These are phyloP conservation scores for Colletotrichum sp. DNA, from an alignment of 2,329 filamentous ascomycete genomes.

Conservation along the genomic window DNA sequence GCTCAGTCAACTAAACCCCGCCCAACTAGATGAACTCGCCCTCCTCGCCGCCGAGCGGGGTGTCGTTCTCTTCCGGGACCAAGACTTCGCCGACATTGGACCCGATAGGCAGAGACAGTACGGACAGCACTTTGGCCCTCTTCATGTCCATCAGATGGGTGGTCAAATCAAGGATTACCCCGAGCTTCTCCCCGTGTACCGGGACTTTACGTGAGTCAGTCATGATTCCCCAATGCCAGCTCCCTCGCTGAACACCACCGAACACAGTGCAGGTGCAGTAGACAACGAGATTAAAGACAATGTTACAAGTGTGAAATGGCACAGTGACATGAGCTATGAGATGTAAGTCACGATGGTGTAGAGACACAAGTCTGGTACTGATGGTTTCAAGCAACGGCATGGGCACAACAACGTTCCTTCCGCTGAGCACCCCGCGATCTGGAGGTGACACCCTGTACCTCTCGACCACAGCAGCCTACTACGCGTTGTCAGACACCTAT, in stretches of 20 bases:
- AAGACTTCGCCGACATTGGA: conserved; percentile 29
- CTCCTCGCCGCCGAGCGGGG: conserved; percentile 43
- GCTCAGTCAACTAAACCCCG: conserved; percentile 39
- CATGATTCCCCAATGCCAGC: not conserved
- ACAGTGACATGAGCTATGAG: not conserved
- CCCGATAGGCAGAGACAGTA: not conserved
- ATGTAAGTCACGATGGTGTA: not conserved
- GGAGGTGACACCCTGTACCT: not conserved
- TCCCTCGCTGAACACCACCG: fast-evolving
- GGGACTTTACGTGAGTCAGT: not conserved
- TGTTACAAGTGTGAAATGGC: not conserved
- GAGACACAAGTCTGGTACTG: not conserved
- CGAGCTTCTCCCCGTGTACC: not conserved
- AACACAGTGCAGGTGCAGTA: not conserved
- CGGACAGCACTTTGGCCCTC: not conserved
- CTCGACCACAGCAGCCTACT: not conserved
- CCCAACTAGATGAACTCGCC: conserved; percentile 45
- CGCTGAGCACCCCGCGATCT: not conserved
- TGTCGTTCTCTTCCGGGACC: conserved; percentile 41
- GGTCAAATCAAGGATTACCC: not conserved
- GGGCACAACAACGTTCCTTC: not conserved
- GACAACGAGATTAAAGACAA: not conserved
- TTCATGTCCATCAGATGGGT: not conserved
- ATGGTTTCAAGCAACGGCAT: not conserved
- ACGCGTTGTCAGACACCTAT: not conserved